phyloP scores from a whole-genome alignment of 1,284 basidiomycete species.

The Moesziomyces aphidis region DNA sequence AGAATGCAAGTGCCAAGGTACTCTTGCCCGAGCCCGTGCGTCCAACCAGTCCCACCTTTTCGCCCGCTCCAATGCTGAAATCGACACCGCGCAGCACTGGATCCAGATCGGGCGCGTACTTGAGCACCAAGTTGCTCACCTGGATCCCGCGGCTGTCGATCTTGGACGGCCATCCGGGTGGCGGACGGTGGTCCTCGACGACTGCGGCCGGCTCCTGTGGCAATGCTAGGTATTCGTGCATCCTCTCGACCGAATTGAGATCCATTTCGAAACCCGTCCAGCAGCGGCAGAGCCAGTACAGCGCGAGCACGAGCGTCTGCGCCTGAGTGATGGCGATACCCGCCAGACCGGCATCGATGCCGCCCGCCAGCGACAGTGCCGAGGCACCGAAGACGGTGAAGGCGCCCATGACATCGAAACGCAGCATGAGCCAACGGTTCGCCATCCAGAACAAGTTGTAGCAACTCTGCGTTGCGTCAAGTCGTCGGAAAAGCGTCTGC shows the following conservation, averaged over 20 bases:
- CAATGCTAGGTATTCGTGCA: constrained; percentile 68
- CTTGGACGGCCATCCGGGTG: constrained; percentile 71
- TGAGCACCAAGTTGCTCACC: constrained; percentile 70
- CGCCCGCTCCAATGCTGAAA: constrained; percentile 74
- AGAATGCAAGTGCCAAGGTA: constrained; percentile 57
- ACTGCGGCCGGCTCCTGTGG: constrained; percentile 70
- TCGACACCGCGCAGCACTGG: constrained; percentile 71
- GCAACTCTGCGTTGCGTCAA: constrained; percentile 70
- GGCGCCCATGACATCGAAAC: constrained; percentile 69
- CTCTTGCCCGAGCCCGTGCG: constrained; percentile 70
- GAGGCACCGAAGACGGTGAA: constrained; percentile 70
- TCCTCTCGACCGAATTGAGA: constrained; percentile 71
- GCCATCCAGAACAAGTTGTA: constrained; percentile 60
- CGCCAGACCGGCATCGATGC: constrained; percentile 42
- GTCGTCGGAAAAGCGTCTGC: constrained; percentile 68
- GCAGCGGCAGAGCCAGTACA: constrained; percentile 67
- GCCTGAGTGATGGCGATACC: constrained; percentile 51
- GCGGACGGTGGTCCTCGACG: constrained; percentile 64
- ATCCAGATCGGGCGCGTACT: constrained; percentile 71
- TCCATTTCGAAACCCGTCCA: constrained; percentile 68
- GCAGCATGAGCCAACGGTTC: constrained; percentile 51
- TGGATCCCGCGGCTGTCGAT: constrained; percentile 67
- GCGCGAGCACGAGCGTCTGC: constrained; percentile 65
- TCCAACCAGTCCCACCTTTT: constrained; percentile 88
- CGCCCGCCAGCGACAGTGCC: constrained; percentile 68